These are phyloP conservation scores for Allantophomopsis lycopodina DNA, from an alignment of 2,329 filamentous ascomycete genomes.

Conservation along the genomic window DNA sequence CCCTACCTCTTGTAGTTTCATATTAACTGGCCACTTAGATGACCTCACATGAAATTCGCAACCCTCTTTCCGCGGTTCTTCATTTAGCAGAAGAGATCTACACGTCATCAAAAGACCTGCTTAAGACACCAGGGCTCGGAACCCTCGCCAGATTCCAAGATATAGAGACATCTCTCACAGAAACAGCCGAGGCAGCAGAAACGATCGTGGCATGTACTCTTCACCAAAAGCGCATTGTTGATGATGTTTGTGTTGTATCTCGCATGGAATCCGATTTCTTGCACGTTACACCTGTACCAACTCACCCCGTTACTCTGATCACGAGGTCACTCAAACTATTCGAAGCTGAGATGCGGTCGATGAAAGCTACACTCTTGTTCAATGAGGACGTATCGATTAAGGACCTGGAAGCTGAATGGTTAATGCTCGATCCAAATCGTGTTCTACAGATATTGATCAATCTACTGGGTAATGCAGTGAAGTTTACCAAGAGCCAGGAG, in stretches of 20 bases:
- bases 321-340: slow-evolving; percentile 63
- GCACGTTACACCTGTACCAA: slow-evolving; percentile 53
- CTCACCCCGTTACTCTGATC: slow-evolving; percentile 51
- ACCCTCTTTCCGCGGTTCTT: slow-evolving; percentile 59
- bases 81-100: slow-evolving; percentile 64
- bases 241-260: slow-evolving; percentile 49
- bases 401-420: slow-evolving; percentile 51
- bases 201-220: slow-evolving; percentile 67
- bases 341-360: slow-evolving; percentile 55
- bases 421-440: slow-evolving; percentile 59
- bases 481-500: slow-evolving; percentile 44
- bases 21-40: slow-evolving; percentile 34
- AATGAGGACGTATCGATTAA: slow-evolving; percentile 52
- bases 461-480: slow-evolving; percentile 55
- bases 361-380: slow-evolving; percentile 57
- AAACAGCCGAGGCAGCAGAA: slow-evolving; percentile 56
- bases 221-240: slow-evolving; percentile 63
- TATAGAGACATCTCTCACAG: slow-evolving; percentile 38
- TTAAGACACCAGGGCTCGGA: slow-evolving; percentile 21
- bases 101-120: slow-evolving; percentile 11
- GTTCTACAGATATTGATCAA: slow-evolving; percentile 67
- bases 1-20: too few species aligned
- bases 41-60: slow-evolving; percentile 63
- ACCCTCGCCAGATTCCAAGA: slow-evolving; percentile 22
- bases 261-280: slow-evolving; percentile 61